Base-by-base conservation (phyloP, 805 yeast genomes). In the Metschnikowia gruessii region DNA sequence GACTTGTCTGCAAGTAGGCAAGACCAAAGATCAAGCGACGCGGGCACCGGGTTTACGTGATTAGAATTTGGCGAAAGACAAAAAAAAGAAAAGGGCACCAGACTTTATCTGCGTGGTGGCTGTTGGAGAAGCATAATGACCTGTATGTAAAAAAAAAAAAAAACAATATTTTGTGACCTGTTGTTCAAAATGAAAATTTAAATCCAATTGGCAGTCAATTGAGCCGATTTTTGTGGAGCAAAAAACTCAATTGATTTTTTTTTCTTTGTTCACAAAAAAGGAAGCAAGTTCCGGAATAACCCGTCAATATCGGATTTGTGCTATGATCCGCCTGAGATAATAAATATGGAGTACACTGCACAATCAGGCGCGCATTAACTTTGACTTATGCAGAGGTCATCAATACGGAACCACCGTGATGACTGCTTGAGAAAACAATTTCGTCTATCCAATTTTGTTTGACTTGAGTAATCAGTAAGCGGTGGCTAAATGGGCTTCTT, bases 281-380 rank as follows among this genome's bases (percentile, higher is more conserved):
- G 24, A 16, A n/a, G 17, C 40, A 40, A 32, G 22, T 33, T 2
- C 8, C 2, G 16, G 2, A 6, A 11, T 18, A 17, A 12, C 22
- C 30, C 9, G n/a, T 12, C 21, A 12, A 9, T 15, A 21, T 16
- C 40, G 40, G 40, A 26, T 37, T 37, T 37, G 32, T 43, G 41
- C 37, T 32, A 8, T 16, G 33, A 19, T 5, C 13, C 34, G 42
- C 46, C 39, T 31, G 22, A 28, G 31, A 38, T 43, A 33, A 40
- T 10, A 40, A 45, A 24, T 36, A 46, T 40, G 51, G 49, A 45
- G 49, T 38, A 40, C 18, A 37, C 54, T 50, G 54, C 51, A 51
- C 31, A 33, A 37, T n/a, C 29, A 31, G 41, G 43, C 50, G 52
- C 53, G 57, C 57, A 48, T 44, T 43, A 46, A 42, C 33, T 45